Percentiles rank a stretch among this genome's conserved stretches.
These are phyloP conservation scores for Lasiodiplodia gonubiensis DNA, from an alignment of 2,329 filamentous ascomycete species.

Conservation along the genomic window DNA sequence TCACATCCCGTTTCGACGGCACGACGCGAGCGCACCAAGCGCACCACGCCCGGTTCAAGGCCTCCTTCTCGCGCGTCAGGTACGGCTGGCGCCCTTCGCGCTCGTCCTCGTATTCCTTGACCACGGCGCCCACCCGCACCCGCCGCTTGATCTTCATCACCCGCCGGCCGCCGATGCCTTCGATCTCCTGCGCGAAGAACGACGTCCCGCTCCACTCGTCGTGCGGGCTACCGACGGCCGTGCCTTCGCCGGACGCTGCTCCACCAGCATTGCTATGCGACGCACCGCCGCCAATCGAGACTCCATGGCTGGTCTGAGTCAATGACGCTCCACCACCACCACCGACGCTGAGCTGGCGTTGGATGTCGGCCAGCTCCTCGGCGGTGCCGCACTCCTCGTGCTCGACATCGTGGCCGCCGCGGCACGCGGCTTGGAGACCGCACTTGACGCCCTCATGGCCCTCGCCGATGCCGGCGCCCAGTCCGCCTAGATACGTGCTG, in stretches of 20 bases:
- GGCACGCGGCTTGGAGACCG: slow-evolving; percentile 76
- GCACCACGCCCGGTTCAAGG: slow-evolving; percentile 80
- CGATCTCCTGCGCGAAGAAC: slow-evolving; percentile 85
- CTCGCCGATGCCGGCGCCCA: slow-evolving; percentile 87
- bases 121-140: slow-evolving; percentile 80
- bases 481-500: slow-evolving; percentile 74
- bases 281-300: background rate
- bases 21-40: slow-evolving; percentile 87
- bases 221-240: slow-evolving; percentile 46
- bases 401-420: slow-evolving; percentile 77
- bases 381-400: slow-evolving; percentile 74
- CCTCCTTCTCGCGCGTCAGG: slow-evolving; percentile 72
- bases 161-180: slow-evolving; percentile 85
- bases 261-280: no score
- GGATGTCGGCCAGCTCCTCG: slow-evolving; percentile 9
- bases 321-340: background rate
- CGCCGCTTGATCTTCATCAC: slow-evolving; percentile 88
- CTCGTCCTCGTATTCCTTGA: slow-evolving; percentile 78
- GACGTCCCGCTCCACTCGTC: slow-evolving; percentile 63
- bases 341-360: background rate
- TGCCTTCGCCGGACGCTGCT: slow-evolving; percentile 18
- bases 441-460: slow-evolving; percentile 88
- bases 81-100: slow-evolving; percentile 57
- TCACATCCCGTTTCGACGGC: slow-evolving; percentile 51
- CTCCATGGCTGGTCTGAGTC: background rate